Conservation (phyloP, 371 early-diverging fungal genomes). For the Dichotomocladium elegans region DNA sequence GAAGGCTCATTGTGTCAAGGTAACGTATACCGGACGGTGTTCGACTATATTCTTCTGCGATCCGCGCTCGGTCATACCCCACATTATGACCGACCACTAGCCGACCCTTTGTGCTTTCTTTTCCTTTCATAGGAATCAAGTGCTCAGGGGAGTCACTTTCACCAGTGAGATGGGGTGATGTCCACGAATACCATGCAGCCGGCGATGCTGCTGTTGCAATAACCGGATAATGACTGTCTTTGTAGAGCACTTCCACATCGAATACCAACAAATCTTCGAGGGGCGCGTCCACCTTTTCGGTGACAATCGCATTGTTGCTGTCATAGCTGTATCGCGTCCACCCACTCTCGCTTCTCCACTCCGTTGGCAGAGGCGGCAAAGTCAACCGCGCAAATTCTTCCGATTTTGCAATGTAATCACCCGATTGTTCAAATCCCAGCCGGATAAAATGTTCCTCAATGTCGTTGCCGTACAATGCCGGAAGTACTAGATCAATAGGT, state of each 20-base stretch:
- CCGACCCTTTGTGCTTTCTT: slow-evolving; percentile 22
- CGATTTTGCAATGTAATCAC: slow-evolving; percentile 53
- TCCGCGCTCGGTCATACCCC: slow-evolving; percentile 87
- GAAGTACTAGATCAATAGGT: slow-evolving; percentile 45
- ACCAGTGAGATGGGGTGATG: slow-evolving; percentile 63
- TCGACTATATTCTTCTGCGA: slow-evolving; percentile 80
- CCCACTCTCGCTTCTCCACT: slow-evolving; percentile 64
- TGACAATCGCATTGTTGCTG: slow-evolving; percentile 18
- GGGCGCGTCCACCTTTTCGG: slow-evolving; percentile 49
- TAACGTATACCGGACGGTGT: slow-evolving; percentile 54
- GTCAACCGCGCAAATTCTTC: slow-evolving; percentile 37
- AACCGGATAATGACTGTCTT: slow-evolving; percentile 67
- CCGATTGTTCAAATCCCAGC: slow-evolving; percentile 64
- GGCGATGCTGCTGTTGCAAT: slow-evolving; percentile 81
- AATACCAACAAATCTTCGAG: slow-evolving; percentile 72
- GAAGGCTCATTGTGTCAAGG: slow-evolving; percentile 94
- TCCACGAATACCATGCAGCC: slow-evolving; percentile 91
- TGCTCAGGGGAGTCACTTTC: slow-evolving; percentile 38
- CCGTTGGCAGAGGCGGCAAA: slow-evolving; percentile 51
- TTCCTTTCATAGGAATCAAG: slow-evolving; percentile 61
- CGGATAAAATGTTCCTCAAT: slow-evolving; percentile 83
- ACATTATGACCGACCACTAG: slow-evolving; percentile 92
- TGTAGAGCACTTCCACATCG: slow-evolving; percentile 84
- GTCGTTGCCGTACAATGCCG: slow-evolving; percentile 47
- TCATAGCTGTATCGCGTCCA: slow-evolving; percentile 81